These are phyloP conservation scores for Pleurotus pulmonarius DNA, from an alignment of 768 basidiomycete genomes.

Conservation along the genomic window DNA sequence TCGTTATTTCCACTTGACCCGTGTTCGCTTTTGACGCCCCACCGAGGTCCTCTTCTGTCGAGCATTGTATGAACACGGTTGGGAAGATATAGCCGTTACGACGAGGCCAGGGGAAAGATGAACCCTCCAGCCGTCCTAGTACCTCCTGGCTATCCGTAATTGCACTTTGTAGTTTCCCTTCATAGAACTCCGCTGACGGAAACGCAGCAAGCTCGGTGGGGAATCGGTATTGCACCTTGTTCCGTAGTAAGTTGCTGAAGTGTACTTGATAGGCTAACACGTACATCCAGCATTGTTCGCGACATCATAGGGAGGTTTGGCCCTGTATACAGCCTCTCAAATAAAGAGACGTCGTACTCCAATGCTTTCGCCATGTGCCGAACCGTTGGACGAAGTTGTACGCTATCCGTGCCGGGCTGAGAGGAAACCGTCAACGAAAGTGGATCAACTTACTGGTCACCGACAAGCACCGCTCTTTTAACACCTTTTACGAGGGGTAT, in stretches of 20 bases:
- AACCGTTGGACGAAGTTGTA: conserved; percentile 66
- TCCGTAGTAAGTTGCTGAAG: too few relatives aligned
- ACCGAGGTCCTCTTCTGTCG: conserved; percentile 53
- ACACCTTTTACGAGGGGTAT: conserved; percentile 69
- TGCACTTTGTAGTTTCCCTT: conserved; percentile 46
- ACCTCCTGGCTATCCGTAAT: conserved; percentile 31
- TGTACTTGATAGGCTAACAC: conserved; percentile 7
- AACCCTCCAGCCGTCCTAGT: conserved; percentile 30
- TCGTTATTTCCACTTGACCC: conserved; percentile 53
- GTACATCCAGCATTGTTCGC: conserved; percentile 61
- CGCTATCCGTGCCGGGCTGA: conserved; percentile 29
- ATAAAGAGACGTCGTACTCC: conserved; percentile 55
- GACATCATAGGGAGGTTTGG: conserved; percentile 28
- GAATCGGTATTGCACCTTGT: conserved; percentile 61
- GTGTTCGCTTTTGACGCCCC: conserved; percentile 59
- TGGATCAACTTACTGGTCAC: conserved; percentile 51
- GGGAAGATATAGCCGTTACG: conserved; percentile 33
- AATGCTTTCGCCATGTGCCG: conserved; percentile 53
- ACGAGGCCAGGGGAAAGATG: conserved; percentile 58
- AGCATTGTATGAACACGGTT: conserved; percentile 56
- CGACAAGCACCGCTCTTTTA: conserved; percentile 54
- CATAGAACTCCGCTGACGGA: conserved; percentile 63
- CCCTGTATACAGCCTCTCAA: conserved; percentile 56
- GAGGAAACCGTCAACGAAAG: too few relatives aligned
- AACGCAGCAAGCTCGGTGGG: conserved; percentile 54